phyloP scores from a whole-genome alignment of 2,329 filamentous ascomycete genomes.

The Colletotrichum sp. region DNA sequence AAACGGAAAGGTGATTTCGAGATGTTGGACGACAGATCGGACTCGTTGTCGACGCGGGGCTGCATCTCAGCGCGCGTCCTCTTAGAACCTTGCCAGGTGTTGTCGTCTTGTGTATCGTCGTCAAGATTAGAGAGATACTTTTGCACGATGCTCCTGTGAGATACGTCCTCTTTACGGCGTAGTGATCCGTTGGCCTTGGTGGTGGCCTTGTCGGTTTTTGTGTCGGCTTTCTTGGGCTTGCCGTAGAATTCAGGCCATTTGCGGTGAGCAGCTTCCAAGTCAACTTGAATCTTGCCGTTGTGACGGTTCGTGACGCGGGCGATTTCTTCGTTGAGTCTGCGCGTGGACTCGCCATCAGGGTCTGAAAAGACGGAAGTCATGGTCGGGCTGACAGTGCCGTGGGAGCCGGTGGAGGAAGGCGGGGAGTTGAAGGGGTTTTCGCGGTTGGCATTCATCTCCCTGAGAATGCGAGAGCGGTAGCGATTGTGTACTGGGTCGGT shows the following conservation, averaged over 20 bases:
- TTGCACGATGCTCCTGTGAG: conserved; percentile 31
- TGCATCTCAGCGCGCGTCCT: conserved; percentile 57
- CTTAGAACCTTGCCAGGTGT: conserved; percentile 41
- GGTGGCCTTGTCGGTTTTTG: neutral
- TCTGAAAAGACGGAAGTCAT: conserved; percentile 58
- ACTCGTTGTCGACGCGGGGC: conserved; percentile 57
- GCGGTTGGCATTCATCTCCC: conserved; percentile 58
- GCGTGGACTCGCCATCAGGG: conserved; percentile 60
- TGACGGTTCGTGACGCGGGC: conserved; percentile 44
- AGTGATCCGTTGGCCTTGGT: conserved; percentile 5
- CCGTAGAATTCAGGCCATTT: conserved; percentile 59
- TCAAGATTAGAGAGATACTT: conserved; percentile 38
- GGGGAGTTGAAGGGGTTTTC: conserved; percentile 65
- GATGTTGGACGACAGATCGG: conserved; percentile 52
- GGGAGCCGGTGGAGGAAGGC: conserved; percentile 62
- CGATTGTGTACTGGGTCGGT: conserved; percentile 40
- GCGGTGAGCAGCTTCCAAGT: conserved; percentile 51
- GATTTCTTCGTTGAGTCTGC: conserved; percentile 54
- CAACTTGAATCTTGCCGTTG: conserved; percentile 41
- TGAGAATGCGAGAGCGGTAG: conserved; percentile 53
- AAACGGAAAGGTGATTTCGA: conserved; percentile 40
- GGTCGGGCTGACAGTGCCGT: conserved; percentile 61
- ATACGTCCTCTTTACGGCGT: conserved; percentile 52
- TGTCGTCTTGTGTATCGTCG: conserved; percentile 43
- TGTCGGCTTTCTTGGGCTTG: conserved; percentile 36